These are phyloP conservation scores for Tulasnella sp. DNA, from an alignment of 768 basidiomycete species.

Conservation along the genomic window DNA sequence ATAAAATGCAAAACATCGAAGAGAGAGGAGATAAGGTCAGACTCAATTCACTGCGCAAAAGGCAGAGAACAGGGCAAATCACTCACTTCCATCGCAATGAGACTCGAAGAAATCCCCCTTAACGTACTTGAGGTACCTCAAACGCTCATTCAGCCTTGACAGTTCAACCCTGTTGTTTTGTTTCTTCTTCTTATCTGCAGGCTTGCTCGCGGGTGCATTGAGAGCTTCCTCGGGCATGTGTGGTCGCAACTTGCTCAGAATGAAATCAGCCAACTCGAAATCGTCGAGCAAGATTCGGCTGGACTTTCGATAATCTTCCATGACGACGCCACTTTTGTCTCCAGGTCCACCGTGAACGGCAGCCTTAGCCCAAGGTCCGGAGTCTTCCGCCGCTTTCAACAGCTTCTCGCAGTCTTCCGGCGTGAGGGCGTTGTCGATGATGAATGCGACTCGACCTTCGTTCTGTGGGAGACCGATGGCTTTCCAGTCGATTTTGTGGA, in stretches of 20 bases:
- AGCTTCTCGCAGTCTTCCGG: slow-evolving; percentile 17
- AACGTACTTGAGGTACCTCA: slow-evolving; percentile 20
- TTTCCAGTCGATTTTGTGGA: slow-evolving; percentile 14
- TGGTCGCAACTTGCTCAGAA: slow-evolving; percentile 12
- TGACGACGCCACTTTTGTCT: not conserved
- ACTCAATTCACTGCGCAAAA: too few relatives aligned
- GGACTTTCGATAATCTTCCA: slow-evolving; percentile 18
- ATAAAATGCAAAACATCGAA: too few relatives aligned
- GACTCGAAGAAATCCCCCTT: slow-evolving; percentile 20
- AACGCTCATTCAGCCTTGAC: slow-evolving; percentile 7
- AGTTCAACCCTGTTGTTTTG: not conserved
- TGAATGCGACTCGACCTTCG: slow-evolving; percentile 5
- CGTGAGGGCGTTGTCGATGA: slow-evolving; percentile 22
- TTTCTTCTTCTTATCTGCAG: not conserved
- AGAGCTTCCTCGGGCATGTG: not conserved
- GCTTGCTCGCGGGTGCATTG: not conserved
- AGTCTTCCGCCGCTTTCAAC: slow-evolving; percentile 3
- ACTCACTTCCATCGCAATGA: slow-evolving; percentile 13
- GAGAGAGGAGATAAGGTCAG: too few relatives aligned
- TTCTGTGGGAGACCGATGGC: slow-evolving; percentile 20
- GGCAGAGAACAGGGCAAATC: too few relatives aligned
- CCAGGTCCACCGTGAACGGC: not conserved
- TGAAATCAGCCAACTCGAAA: slow-evolving; percentile 17
- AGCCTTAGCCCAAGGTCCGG: slow-evolving; percentile 3
- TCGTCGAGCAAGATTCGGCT: slow-evolving; percentile 16